phyloP scores from a whole-genome alignment of 345 rosid genomes.

The Brassica incana region DNA sequence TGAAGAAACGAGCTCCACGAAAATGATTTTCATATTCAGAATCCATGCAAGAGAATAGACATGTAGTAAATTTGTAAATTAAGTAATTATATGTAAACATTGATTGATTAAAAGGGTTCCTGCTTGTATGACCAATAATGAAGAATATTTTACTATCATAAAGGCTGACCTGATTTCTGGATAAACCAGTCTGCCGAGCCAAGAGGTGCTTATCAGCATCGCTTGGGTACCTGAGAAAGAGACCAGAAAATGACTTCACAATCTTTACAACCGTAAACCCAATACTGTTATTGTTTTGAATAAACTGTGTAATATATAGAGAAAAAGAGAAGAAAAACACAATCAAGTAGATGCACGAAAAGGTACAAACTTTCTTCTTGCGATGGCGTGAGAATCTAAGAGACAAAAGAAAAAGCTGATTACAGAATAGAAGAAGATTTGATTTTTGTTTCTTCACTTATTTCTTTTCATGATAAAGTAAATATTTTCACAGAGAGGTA shows the following conservation, averaged over 20 bases:
- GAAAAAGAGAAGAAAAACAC: conserved; percentile 24
- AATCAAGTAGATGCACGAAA: conserved; percentile 42
- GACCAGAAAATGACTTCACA: conserved; percentile 83
- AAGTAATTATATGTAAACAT: neutral
- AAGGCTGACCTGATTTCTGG: conserved; percentile 88
- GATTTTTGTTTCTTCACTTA: conserved; percentile 17
- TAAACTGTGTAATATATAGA: neutral
- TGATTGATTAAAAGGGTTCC: conserved; percentile 14
- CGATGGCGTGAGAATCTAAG: conserved; percentile 80
- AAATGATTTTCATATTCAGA: conserved; percentile 20
- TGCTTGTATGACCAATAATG: conserved; percentile 12
- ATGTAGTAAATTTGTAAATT: conserved; percentile 17
- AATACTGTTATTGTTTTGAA: conserved; percentile 9
- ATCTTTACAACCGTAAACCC: conserved; percentile 34
- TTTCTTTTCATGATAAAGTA: conserved; percentile 23
- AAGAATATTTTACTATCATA: neutral
- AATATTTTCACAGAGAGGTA: conserved; percentile 12
- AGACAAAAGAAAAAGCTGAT: conserved; percentile 45
- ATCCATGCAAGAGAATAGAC: conserved; percentile 32
- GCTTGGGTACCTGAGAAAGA: conserved; percentile 98
- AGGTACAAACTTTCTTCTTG: conserved; percentile 43
- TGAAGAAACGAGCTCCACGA: conserved; percentile 29
- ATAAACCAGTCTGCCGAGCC: conserved; percentile 98
- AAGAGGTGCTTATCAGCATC: conserved; percentile 99
- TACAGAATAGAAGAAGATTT: conserved; percentile 30